Conservation (phyloP, 73 alveolate species). For the Uronychia setigera region DNA sequence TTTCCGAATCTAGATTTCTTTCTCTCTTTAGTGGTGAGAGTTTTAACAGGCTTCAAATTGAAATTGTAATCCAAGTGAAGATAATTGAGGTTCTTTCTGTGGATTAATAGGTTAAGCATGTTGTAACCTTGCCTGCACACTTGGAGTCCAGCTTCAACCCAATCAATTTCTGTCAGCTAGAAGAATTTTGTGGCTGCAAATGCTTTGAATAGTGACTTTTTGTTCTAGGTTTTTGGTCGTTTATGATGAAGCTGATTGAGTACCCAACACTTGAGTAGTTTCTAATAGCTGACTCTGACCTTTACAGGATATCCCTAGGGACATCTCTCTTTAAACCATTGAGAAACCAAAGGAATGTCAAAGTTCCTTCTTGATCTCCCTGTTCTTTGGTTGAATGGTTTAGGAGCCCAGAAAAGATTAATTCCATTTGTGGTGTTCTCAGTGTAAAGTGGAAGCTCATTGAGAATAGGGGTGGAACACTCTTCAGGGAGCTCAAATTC, state of each 20-base stretch:
- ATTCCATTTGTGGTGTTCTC: slow-evolving; percentile 96
- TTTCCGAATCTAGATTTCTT: slow-evolving; percentile 99
- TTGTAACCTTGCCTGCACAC: slow-evolving; percentile 99
- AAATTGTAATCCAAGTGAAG: slow-evolving; percentile 99
- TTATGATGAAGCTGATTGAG: slow-evolving; percentile 96
- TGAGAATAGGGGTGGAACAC: slow-evolving; percentile 80
- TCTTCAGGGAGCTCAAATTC: slow-evolving; percentile 73
- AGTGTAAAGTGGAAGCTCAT: slow-evolving; percentile 93
- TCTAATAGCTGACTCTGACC: slow-evolving; percentile 99
- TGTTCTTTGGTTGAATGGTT: slow-evolving; percentile 98
- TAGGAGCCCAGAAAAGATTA: slow-evolving; percentile 98
- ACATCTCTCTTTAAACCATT: slow-evolving; percentile 99
- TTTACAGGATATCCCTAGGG: slow-evolving; percentile 98
- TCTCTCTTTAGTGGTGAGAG: slow-evolving; percentile 98
- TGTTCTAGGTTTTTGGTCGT: slow-evolving; percentile 94
- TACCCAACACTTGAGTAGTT: slow-evolving; percentile 98
- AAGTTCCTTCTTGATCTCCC: slow-evolving; percentile 98
- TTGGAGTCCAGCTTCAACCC: slow-evolving; percentile 99
- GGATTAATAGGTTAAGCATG: slow-evolving; percentile 99
- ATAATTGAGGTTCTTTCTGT: slow-evolving; percentile 98
- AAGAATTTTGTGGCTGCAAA: slow-evolving; percentile 98
- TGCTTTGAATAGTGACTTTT: slow-evolving; percentile 97
- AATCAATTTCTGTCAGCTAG: slow-evolving; percentile 99
- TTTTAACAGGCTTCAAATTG: slow-evolving; percentile 99
- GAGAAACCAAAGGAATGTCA: slow-evolving; percentile 98